Evolutionary conservation across 305 asterid species (phyloP).

Genomic region (Fraxinus dipetala): DNA sequence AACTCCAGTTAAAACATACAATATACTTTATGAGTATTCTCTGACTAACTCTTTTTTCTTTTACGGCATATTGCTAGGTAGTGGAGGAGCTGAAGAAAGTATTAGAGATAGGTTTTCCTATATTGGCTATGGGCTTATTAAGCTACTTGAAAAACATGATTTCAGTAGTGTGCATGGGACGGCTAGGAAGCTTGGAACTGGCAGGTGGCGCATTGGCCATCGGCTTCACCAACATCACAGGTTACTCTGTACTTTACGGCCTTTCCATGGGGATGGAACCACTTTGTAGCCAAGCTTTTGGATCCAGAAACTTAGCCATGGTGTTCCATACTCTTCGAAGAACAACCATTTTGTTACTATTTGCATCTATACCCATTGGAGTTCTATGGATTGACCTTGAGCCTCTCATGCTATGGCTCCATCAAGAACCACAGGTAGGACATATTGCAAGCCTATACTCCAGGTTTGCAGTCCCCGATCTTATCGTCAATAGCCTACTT

Average conservation of each 20-base stretch:
- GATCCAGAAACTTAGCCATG: slow-evolving; percentile 58
- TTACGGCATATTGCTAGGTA: slow-evolving; percentile 40
- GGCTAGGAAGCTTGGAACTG: slow-evolving; percentile 76
- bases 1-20: slow-evolving; percentile 16
- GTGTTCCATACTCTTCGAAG: slow-evolving; percentile 56
- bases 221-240: slow-evolving; percentile 86
- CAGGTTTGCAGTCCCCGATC: slow-evolving; percentile 69
- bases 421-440: slow-evolving; percentile 67
- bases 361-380: slow-evolving; percentile 65
- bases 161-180: slow-evolving; percentile 78
- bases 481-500: slow-evolving; percentile 64
- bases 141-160: slow-evolving; percentile 81
- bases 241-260: slow-evolving; percentile 78
- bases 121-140: slow-evolving; percentile 69
- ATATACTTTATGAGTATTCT: slow-evolving; percentile 8
- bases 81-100: slow-evolving; percentile 66
- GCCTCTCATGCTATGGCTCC: slow-evolving; percentile 65
- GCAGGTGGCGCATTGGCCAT: slow-evolving; percentile 94
- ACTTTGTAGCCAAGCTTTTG: slow-evolving; percentile 80
- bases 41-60: slow-evolving; percentile 19
- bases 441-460: slow-evolving; percentile 67
- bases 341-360: slow-evolving; percentile 58
- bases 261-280: slow-evolving; percentile 96
- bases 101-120: slow-evolving; percentile 57
- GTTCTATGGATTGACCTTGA: slow-evolving; percentile 67